Evolutionary conservation across 225 moss, liverwort and hornwort species (phyloP).

Genomic region (Polytrichum commune): DNA sequence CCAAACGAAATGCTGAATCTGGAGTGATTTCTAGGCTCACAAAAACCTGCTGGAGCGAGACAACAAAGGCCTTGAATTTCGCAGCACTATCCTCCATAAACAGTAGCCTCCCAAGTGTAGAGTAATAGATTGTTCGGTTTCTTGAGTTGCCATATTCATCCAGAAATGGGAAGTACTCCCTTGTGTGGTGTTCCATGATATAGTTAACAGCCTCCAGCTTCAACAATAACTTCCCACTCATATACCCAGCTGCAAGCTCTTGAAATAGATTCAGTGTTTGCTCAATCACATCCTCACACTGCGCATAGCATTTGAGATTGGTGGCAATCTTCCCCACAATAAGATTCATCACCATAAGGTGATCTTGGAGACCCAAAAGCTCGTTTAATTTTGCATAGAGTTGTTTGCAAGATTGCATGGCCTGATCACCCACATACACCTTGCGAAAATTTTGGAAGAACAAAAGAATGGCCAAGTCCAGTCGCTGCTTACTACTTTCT

Average conservation of each 20-base stretch:
- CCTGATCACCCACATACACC: conserved; percentile 22
- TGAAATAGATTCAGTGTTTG: conserved; percentile 22
- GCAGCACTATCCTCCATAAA: conserved; percentile 24
- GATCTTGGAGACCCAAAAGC: conserved; percentile 20
- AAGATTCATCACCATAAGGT: conserved; percentile 20
- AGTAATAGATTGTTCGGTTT: conserved; percentile 22
- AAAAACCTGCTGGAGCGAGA: conserved; percentile 17
- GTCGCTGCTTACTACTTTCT: conserved; percentile 18
- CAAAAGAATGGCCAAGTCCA: conserved; percentile 19
- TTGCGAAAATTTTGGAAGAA: conserved; percentile 21
- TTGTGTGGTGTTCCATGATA: conserved; percentile 21
- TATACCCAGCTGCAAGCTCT: conserved; percentile 22
- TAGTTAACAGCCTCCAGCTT: conserved; percentile 25
- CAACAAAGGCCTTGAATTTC: conserved; percentile 20
- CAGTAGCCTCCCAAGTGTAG: conserved; percentile 18
- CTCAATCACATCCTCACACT: conserved; percentile 23
- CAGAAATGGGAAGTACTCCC: conserved; percentile 21
- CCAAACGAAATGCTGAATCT: conserved; percentile 10
- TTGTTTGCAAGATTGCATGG: conserved; percentile 19
- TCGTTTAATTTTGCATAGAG: conserved; percentile 13
- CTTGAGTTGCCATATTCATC: conserved; percentile 17
- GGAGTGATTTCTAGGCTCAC: conserved; percentile 11
- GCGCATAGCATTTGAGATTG: conserved; percentile 16
- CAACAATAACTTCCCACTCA: conserved; percentile 21
- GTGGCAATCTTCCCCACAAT: conserved; percentile 16